These are phyloP conservation scores for Falciphora oryzae DNA, from an alignment of 2,329 filamentous ascomycete species.

Conservation along the genomic window DNA sequence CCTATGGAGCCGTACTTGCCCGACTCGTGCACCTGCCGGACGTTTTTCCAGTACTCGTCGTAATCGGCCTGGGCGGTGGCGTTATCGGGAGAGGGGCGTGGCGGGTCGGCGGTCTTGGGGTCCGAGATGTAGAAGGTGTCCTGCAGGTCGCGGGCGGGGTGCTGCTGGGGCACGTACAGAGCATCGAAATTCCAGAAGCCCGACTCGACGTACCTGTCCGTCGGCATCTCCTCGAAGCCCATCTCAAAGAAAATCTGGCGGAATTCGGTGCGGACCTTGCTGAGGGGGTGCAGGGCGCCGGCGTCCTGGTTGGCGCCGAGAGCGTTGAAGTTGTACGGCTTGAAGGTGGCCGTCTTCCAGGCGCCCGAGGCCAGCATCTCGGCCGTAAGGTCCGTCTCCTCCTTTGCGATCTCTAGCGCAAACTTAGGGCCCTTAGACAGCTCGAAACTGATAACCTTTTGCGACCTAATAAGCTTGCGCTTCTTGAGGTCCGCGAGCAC, in stretches of 20 bases:
- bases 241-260: conserved; percentile 98
- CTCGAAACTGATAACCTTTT: conserved; percentile 81
- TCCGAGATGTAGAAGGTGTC: conserved; percentile 97
- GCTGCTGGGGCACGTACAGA: conserved; percentile 94
- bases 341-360: conserved; percentile 91
- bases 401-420: conserved; percentile 79
- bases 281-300: conserved; percentile 64
- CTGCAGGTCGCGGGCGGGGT: conserved; percentile 93
- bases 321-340: conserved; percentile 54
- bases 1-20: conserved; percentile 94
- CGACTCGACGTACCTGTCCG: conserved; percentile 86
- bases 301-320: conserved; percentile 56
- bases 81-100: conserved; percentile 39
- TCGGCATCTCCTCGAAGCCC: conserved; percentile 98
- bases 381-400: conserved; percentile 90
- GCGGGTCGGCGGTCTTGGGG: conserved; percentile 67
- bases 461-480: conserved; percentile 78
- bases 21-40: conserved; percentile 79
- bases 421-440: conserved; percentile 84
- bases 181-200: conserved; percentile 99
- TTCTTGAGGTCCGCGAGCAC: conserved; percentile 79
- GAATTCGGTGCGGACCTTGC: conserved; percentile 95
- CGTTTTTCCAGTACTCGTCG: conserved; percentile 80
- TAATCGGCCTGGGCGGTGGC: conserved; percentile 56
- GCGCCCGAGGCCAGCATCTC: conserved; percentile 85